Base-by-base conservation (phyloP, 306 rosid species). In the Lathyrus oleraceus region DNA sequence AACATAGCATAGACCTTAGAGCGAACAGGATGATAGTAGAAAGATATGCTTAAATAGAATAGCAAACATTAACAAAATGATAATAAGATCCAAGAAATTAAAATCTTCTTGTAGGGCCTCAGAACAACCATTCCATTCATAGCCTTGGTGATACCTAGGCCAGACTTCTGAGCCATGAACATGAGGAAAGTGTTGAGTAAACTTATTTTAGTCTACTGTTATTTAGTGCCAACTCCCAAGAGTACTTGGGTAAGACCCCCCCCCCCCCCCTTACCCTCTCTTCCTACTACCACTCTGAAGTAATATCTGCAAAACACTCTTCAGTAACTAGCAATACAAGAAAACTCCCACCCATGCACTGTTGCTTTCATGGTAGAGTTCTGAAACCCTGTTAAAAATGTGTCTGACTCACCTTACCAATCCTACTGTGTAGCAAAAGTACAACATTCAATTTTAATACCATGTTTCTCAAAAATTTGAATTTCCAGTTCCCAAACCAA, bases 381-480 rank as follows among this genome's bases (percentile, higher is more conserved):
- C 58, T 69, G 40, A 48, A 59, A 58, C 45, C 74, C 11, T 38
- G 8, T 32, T 45, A 30, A 21, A 21, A 62, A 42, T 35, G 64
- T 43, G 44, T 40, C 71, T 35, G 60, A n/a, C 42, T 53, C 23
- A 63, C 35, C 71, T 28, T 30, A 76, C 51, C 76, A 30, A 23
- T 13, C 25, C 32, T 51, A 40, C 30, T 8, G 6, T 27, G 14
- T 11, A 63, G 40, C 6, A 36, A 51, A 39, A 17, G 48, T 47
- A 45, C 63, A 25, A 15, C 20, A n/a, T n/a, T 38, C 61, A 75
- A 57, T 14, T 21, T 38, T 48, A 75, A 57, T 57, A 66, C 35
- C 62, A 64, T 35, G 43, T 43, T 17, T 69, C 17, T 8, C 1
- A 16, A 38, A 20, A 25, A 0, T 8, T 17, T 53, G 23, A 53